A percentile compares a stretch with the other conserved stretches of the same genome.
Evolutionary conservation across 2,329 filamentous ascomycete species (phyloP).

Genomic region (Ceratocystis papillata): DNA sequence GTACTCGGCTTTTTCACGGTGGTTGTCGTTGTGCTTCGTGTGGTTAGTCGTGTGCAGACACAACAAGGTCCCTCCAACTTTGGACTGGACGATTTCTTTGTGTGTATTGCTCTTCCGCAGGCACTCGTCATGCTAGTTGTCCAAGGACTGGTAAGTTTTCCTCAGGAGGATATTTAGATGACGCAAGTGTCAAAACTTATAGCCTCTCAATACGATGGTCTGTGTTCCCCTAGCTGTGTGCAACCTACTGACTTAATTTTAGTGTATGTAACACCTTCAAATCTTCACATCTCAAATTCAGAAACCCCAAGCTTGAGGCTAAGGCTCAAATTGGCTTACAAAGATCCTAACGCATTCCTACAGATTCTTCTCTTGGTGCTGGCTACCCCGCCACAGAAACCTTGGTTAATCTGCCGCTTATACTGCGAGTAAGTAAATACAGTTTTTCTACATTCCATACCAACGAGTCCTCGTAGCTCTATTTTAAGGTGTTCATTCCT

Average conservation of each 20-base stretch:
- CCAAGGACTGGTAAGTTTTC: constrained; percentile 30
- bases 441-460: too few relatives aligned
- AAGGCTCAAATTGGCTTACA: neutral
- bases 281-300: neutral
- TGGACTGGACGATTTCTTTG: constrained; percentile 34
- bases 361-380: constrained; percentile 28
- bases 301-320: neutral
- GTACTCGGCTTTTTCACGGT: constrained; percentile 26
- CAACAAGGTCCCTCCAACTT: constrained; percentile 28
- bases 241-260: constrained; percentile 7
- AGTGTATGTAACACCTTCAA: constrained; percentile 21
- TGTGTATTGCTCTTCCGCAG: constrained; percentile 31
- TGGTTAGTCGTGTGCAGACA: constrained; percentile 27
- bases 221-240: neutral
- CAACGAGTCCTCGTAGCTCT: neutral
- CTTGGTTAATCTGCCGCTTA: constrained; percentile 27
- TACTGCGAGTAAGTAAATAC: constrained; percentile 25
- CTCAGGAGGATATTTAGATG: neutral
- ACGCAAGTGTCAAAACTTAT: neutral
- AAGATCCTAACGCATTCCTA: constrained; percentile 11
- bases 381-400: constrained; percentile 28
- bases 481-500: neutral
- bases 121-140: constrained; percentile 29
- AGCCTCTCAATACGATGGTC: neutral
- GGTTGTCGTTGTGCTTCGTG: constrained; percentile 27